phyloP scores from a whole-genome alignment of 176 grass and related monocot species.

The Chloris gayana region DNA sequence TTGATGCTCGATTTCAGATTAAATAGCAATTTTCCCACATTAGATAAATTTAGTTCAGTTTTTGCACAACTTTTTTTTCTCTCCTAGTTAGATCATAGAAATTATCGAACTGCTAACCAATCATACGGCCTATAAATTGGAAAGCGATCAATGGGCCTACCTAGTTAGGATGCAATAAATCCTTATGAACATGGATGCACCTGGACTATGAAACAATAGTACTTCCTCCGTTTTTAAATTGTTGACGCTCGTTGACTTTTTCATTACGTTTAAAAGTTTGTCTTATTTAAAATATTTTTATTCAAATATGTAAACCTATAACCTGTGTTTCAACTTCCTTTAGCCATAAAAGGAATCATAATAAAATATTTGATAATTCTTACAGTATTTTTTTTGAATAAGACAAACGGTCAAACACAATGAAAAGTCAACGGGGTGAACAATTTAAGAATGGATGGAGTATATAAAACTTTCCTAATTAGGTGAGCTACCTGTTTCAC shows the following conservation, averaged over 20 bases:
- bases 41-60: neutral
- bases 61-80: neutral
- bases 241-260: too few relatives aligned
- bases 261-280: too few relatives aligned
- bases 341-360: too few relatives aligned
- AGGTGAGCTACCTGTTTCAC: conserved; percentile 20
- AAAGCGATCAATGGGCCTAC: neutral
- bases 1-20: neutral
- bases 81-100: neutral
- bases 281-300: too few relatives aligned
- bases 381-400: too few relatives aligned
- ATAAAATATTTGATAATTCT: too few relatives aligned
- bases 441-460: too few relatives aligned
- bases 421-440: too few relatives aligned
- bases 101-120: neutral
- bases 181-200: neutral
- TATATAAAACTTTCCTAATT: conserved; percentile 7
- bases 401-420: too few relatives aligned
- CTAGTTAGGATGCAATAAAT: neutral
- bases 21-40: neutral
- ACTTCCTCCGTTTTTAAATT: too few relatives aligned
- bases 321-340: too few relatives aligned
- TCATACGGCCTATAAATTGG: neutral
- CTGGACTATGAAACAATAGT: neutral
- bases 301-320: too few relatives aligned